Base-by-base conservation (phyloP, 2,329 filamentous ascomycete genomes). In the Pseudogymnoascus sp. region DNA sequence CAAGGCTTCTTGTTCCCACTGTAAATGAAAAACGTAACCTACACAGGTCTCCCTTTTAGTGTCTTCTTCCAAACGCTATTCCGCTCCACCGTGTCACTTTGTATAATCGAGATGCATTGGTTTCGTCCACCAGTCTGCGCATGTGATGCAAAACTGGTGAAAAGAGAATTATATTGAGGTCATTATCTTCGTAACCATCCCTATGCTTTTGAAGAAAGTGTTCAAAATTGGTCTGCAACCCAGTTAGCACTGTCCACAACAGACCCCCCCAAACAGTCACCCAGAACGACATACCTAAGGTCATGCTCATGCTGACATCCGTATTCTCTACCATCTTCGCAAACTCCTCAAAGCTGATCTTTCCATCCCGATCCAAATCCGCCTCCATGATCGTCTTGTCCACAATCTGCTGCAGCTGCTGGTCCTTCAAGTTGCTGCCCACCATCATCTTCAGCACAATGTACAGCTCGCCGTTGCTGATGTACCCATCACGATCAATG, bases 381-480 rank as follows among this genome's bases (percentile, higher is more conserved):
- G 95, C 95, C 80, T 99, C 95, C 95, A 97, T 97, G 75, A 99
- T 97, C 64, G 95, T 99, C 86, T 99, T 99, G 81, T 99, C 95
- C 70, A 99, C 95, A 75, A 99, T 99, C 85, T 93, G 95, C 80
- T 99, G 95, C 75, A 99, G 80, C 80, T 99, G 95, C 78, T 97
- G 91, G 76, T 99, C 95, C 83, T 99, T 99, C 73, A 99, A 80
- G 77, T 99, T 99, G 80, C 90, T 97, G 64, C 95, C 95, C 60
- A 99, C 95, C 95, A 99, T 99, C 95, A 99, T 99, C 89, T 99
- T 99, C 72, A 99, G 83, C 73, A 99, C 95, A 72, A 99, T 97
- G 77, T 97, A 99, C 60, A 99, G 85, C 81, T 99, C 95, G 71
- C 95, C 95, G 77, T 99, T 99, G 81, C 91, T 96, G 74, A 99